Conservation (phyloP, 1,284 basidiomycete genomes). For the Phaffia rhodozyma region DNA sequence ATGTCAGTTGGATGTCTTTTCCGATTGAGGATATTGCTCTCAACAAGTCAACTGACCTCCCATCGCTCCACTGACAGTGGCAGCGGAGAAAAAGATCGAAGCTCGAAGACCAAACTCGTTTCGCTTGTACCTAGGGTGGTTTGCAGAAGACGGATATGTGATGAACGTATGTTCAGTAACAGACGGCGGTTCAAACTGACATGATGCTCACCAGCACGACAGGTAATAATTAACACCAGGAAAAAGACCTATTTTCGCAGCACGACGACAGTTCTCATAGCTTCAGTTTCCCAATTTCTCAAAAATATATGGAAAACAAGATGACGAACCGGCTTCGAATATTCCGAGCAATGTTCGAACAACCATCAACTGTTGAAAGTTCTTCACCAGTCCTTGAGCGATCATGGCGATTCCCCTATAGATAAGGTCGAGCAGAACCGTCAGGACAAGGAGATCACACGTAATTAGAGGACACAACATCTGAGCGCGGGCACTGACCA, state of each 20-base stretch:
- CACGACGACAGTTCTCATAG: background rate
- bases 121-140: slow-evolving; percentile 24
- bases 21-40: too few species aligned
- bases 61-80: background rate
- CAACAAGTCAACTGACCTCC: too few species aligned
- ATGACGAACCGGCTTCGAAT: slow-evolving; percentile 11
- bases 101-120: slow-evolving; percentile 31
- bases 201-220: slow-evolving; percentile 26
- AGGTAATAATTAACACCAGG: slow-evolving; percentile 31
- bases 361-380: slow-evolving; percentile 30
- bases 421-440: slow-evolving; percentile 26
- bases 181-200: background rate
- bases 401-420: slow-evolving; percentile 36
- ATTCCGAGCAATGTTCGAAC: slow-evolving; percentile 29
- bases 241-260: slow-evolving; percentile 31
- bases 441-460: background rate
- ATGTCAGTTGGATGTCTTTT: too few species aligned
- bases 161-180: background rate
- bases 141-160: background rate
- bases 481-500: background rate
- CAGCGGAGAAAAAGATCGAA: slow-evolving; percentile 30
- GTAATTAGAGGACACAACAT: background rate
- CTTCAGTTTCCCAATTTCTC: too few species aligned
- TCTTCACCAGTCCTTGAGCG: slow-evolving; percentile 34
- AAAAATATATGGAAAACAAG: background rate